Evolutionary conservation across 108 stramenopile species (phyloP).

Genomic region (Nitzschia inconspicua): DNA sequence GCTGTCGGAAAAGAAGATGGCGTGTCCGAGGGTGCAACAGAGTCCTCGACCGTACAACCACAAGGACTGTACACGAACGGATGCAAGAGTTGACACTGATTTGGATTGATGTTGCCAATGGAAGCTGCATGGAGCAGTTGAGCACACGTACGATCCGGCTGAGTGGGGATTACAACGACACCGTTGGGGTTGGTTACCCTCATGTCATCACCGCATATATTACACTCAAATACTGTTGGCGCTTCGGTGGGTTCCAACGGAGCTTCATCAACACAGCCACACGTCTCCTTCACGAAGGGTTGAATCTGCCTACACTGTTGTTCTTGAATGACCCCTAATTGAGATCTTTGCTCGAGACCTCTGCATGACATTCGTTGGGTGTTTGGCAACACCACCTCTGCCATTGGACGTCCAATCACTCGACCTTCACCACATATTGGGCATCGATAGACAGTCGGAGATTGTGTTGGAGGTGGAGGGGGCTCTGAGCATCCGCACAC

Average conservation of each 20-base stretch:
- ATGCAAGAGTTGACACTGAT: conserved; percentile 10
- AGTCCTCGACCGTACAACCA: conserved; percentile 1
- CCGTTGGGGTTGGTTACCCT: conserved; percentile 12
- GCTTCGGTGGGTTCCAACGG: not conserved
- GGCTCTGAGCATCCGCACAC: conserved; percentile 11
- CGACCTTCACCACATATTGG: conserved; percentile 16
- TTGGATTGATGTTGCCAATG: conserved; percentile 3
- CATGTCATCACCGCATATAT: conserved; percentile 8
- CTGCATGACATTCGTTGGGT: not conserved
- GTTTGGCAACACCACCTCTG: not conserved
- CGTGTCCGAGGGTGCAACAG: not conserved
- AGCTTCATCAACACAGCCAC: conserved; percentile 3
- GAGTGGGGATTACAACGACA: conserved; percentile 3
- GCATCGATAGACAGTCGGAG: conserved; percentile 4
- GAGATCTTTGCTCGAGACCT: not conserved
- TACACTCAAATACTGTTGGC: conserved; percentile 11
- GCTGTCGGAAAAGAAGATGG: conserved; percentile 6
- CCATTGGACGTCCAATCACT: not conserved
- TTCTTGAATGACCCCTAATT: not conserved
- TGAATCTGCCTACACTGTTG: not conserved
- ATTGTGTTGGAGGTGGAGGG: not conserved
- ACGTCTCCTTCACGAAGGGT: conserved; percentile 1
- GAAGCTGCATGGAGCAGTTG: conserved; percentile 2
- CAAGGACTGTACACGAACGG: conserved; percentile 12
- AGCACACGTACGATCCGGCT: conserved; percentile 10